Percentiles rank a stretch among this genome's conserved stretches.
Evolutionary conservation across 192 early-diverging fungal genomes (phyloP).

Genomic region (Entomortierella beljakovae): DNA sequence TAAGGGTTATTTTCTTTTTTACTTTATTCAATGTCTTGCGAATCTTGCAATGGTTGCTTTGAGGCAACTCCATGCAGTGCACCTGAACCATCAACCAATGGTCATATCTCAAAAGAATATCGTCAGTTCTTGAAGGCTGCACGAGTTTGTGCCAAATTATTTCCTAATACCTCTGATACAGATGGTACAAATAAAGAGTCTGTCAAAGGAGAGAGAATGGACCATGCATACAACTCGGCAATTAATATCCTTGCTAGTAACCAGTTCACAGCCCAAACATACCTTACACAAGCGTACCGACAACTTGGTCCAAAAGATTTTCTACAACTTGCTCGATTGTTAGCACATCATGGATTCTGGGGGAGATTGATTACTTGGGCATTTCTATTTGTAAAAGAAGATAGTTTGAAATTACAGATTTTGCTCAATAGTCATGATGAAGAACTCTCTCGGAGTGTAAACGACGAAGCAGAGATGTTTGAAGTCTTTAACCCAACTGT

Average conservation of each 20-base stretch:
- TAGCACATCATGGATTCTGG: slow-evolving; percentile 48
- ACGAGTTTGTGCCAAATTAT: slow-evolving; percentile 6
- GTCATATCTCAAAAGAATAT: slow-evolving; percentile 45
- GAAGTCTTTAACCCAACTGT: slow-evolving; percentile 46
- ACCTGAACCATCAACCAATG: slow-evolving; percentile 29
- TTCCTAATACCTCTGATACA: no score
- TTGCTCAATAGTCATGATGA: slow-evolving; percentile 15
- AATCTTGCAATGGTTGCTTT: slow-evolving; percentile 53
- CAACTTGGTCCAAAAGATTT: slow-evolving; percentile 24
- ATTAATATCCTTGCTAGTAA: slow-evolving; percentile 24
- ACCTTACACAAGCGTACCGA: slow-evolving; percentile 26
- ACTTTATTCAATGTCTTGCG: slow-evolving; percentile 36
- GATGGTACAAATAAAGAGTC: background rate
- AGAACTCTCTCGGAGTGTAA: slow-evolving; percentile 23
- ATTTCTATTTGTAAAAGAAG: slow-evolving; percentile 32
- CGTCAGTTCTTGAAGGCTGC: slow-evolving; percentile 41
- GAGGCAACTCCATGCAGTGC: slow-evolving; percentile 44
- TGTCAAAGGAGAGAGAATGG: background rate
- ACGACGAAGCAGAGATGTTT: slow-evolving; percentile 55
- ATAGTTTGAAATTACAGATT: slow-evolving; percentile 7
- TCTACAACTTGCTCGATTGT: slow-evolving; percentile 18
- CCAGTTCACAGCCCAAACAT: slow-evolving; percentile 49
- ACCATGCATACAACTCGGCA: slow-evolving; percentile 39
- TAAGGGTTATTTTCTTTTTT: background rate
- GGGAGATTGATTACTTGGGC: slow-evolving; percentile 48